These are phyloP conservation scores for Trichoderma koningiopsis DNA, from an alignment of 2,329 filamentous ascomycete species.

Conservation along the genomic window DNA sequence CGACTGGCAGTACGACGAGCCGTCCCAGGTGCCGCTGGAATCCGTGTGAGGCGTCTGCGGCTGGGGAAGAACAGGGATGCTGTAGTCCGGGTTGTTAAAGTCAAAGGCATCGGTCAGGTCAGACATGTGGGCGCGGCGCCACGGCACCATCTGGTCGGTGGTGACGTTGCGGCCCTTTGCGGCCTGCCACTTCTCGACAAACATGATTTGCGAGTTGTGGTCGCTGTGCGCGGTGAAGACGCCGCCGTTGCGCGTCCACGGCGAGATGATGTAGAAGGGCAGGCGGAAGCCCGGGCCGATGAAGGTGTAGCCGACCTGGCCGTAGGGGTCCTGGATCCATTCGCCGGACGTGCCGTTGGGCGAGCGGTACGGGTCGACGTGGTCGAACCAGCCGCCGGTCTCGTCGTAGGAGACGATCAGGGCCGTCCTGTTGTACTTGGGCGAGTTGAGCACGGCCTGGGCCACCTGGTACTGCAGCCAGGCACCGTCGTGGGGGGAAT, in stretches of 20 bases:
- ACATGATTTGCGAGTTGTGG: slow-evolving; percentile 58
- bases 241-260: slow-evolving; percentile 55
- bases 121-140: slow-evolving; percentile 40
- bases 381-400: slow-evolving; percentile 57
- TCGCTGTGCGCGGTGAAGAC: slow-evolving; percentile 58
- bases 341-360: slow-evolving; percentile 53
- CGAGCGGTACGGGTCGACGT: slow-evolving; percentile 54
- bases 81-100: slow-evolving; percentile 53
- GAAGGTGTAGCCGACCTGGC: slow-evolving; percentile 42
- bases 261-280: slow-evolving; percentile 58
- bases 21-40: slow-evolving; percentile 46
- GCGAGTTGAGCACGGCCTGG: slow-evolving; percentile 52
- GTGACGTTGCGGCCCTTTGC: slow-evolving; percentile 44
- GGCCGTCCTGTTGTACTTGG: slow-evolving; percentile 51
- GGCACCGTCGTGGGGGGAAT: slow-evolving; percentile 54
- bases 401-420: slow-evolving; percentile 51
- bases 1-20: slow-evolving; percentile 48
- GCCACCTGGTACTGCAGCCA: slow-evolving; percentile 58
- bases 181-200: slow-evolving; percentile 52
- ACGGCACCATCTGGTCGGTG: slow-evolving; percentile 36
- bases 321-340: slow-evolving; percentile 51
- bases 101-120: slow-evolving; percentile 44
- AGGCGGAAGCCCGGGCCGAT: slow-evolving; percentile 47
- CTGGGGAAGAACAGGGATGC: slow-evolving; percentile 49
- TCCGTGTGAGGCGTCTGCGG: slow-evolving; percentile 47